A percentile compares a stretch with the other conserved stretches of the same genome.
Conservation (phyloP, 2,329 filamentous ascomycete species). For the Claviceps capensis region DNA sequence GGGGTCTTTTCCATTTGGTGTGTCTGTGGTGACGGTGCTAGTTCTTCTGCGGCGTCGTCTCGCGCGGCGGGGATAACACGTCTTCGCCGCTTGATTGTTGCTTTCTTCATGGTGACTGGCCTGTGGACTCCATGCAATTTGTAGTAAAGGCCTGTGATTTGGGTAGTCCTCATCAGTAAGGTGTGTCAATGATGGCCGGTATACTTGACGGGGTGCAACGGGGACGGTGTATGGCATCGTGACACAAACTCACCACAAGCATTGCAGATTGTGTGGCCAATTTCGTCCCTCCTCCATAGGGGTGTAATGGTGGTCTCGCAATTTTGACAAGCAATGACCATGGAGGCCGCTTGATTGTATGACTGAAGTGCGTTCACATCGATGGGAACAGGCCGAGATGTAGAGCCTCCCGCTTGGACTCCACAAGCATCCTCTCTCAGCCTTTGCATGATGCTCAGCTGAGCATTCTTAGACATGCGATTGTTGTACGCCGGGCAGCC, state of each 20-base stretch:
- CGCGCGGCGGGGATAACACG: slow-evolving; percentile 72
- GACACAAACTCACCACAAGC: slow-evolving; percentile 63
- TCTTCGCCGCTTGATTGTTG: slow-evolving; percentile 90
- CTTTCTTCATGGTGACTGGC: slow-evolving; percentile 97
- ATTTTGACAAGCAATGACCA: slow-evolving; percentile 86
- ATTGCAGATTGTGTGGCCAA: slow-evolving; percentile 95
- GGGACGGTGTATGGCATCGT: neutral
- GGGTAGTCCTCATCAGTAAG: neutral
- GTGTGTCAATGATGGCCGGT: neutral
- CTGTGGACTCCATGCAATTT: slow-evolving; percentile 90
- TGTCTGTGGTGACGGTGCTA: slow-evolving; percentile 28
- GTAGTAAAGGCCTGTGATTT: slow-evolving; percentile 68
- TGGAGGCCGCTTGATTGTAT: slow-evolving; percentile 19
- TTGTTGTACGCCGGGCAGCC: slow-evolving; percentile 98
- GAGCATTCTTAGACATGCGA: slow-evolving; percentile 74
- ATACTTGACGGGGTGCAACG: neutral
- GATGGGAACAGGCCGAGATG: slow-evolving; percentile 17
- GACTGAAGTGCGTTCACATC: slow-evolving; percentile 21
- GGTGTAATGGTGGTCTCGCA: slow-evolving; percentile 95
- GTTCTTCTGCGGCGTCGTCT: slow-evolving; percentile 36
- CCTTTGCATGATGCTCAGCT: slow-evolving; percentile 46
- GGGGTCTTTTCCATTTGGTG: slow-evolving; percentile 23
- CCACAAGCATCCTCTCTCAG: slow-evolving; percentile 22
- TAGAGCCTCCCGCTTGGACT: slow-evolving; percentile 12
- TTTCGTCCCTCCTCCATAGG: slow-evolving; percentile 86